phyloP scores from a whole-genome alignment of 106 monocot genomes.

The Allium fistulosum region DNA sequence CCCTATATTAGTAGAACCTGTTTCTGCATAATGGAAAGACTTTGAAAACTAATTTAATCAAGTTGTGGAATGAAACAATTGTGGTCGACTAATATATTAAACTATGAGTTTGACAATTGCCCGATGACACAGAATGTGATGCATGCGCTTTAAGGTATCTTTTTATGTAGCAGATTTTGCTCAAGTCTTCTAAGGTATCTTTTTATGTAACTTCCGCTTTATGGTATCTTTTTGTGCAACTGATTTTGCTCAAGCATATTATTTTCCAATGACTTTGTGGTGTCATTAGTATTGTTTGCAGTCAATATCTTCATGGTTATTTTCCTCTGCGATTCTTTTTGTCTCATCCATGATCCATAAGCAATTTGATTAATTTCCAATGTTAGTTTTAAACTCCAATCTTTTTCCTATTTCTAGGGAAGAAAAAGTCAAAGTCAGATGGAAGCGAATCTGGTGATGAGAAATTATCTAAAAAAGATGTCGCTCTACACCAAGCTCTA shows the following conservation, averaged over 20 bases:
- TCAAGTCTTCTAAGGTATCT: too few relatives aligned
- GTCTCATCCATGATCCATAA: too few relatives aligned
- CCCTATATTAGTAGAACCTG: too few relatives aligned
- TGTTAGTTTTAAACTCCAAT: not conserved
- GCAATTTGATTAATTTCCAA: not conserved
- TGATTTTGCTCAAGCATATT: conserved; percentile 70
- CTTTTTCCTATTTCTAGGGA: conserved; percentile 22
- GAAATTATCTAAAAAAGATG: conserved; percentile 69
- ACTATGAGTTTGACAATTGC: too few relatives aligned
- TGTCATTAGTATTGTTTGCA: not conserved
- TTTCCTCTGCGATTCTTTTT: not conserved
- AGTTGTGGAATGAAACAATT: too few relatives aligned
- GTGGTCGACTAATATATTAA: too few relatives aligned
- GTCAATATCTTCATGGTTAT: not conserved
- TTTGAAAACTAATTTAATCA: too few relatives aligned
- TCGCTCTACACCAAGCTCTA: conserved; percentile 80
- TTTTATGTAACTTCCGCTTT: conserved; percentile 22
- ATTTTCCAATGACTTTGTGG: not conserved
- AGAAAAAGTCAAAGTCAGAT: conserved; percentile 54
- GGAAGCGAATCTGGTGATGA: conserved; percentile 76
- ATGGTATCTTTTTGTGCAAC: conserved; percentile 44
- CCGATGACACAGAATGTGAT: too few relatives aligned
- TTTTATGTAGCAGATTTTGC: too few relatives aligned
- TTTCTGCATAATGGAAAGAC: too few relatives aligned
- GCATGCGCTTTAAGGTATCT: too few relatives aligned